Conservation (phyloP, 176 grass and related monocot genomes). For the Eleusine coracana region DNA sequence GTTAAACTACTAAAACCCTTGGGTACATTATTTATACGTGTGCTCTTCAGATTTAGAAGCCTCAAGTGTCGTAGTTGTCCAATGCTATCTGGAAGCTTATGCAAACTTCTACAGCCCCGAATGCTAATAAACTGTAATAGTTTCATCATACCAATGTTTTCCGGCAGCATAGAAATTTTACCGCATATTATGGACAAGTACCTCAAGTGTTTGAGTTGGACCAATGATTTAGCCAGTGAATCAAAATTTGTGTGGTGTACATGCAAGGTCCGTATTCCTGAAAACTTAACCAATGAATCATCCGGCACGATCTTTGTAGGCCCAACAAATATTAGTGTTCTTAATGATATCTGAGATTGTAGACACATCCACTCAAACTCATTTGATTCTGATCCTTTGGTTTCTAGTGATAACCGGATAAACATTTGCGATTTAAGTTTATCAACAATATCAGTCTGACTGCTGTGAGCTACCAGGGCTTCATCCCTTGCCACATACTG, state of each 20-base stretch:
- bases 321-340: background rate
- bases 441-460: background rate
- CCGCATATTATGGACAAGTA: background rate
- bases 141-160: constrained; percentile 27
- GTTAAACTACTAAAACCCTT: background rate
- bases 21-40: constrained; percentile 7
- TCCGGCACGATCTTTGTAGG: background rate
- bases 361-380: background rate
- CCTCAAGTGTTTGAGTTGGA: constrained; percentile 44
- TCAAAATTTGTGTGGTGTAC: background rate
- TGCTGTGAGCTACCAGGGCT: background rate
- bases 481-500: constrained; percentile 26
- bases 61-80: constrained; percentile 15
- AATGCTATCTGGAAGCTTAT: constrained; percentile 23
- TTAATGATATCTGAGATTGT: background rate
- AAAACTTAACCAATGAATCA: background rate
- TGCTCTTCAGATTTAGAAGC: background rate
- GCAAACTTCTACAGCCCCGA: background rate
- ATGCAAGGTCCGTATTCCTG: constrained; percentile 17
- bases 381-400: background rate
- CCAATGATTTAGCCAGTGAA: background rate
- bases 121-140: constrained; percentile 31
- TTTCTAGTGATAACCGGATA: background rate
- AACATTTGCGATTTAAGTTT: background rate
- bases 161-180: background rate